These are phyloP conservation scores for Tephrocybe sp. DNA, from an alignment of 768 basidiomycete species.

Conservation along the genomic window DNA sequence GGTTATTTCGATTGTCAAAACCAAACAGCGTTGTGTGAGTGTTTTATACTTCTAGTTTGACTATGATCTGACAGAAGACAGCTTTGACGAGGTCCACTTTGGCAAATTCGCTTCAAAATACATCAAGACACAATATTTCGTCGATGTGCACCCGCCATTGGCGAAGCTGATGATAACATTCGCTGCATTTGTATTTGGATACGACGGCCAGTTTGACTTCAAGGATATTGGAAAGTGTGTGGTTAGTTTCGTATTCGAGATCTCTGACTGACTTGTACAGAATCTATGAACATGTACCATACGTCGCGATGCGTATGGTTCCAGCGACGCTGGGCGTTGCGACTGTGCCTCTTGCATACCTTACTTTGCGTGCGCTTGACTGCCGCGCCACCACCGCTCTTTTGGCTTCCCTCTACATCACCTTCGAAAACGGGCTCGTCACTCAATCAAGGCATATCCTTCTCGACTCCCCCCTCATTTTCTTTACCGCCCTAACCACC, in stretches of 20 bases:
- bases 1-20: constrained; percentile 81
- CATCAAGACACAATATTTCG: constrained; percentile 88
- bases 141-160: constrained; percentile 96
- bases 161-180: constrained; percentile 95
- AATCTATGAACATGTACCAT: constrained; percentile 84
- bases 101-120: constrained; percentile 96
- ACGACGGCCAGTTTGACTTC: constrained; percentile 93
- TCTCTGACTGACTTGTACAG: constrained; percentile 34
- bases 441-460: constrained; percentile 97
- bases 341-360: constrained; percentile 87
- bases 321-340: constrained; percentile 88
- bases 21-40: constrained; percentile 93
- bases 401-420: constrained; percentile 87
- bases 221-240: constrained; percentile 95
- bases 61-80: constrained; percentile 25
- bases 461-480: constrained; percentile 96
- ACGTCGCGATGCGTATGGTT: constrained; percentile 96
- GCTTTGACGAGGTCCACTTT: constrained; percentile 98
- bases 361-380: constrained; percentile 91
- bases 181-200: constrained; percentile 84
- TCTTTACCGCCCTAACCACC: constrained; percentile 90
- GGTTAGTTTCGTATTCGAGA: not conserved
- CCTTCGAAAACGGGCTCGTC: constrained; percentile 94
- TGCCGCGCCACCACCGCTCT: constrained; percentile 91
- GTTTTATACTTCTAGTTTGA: not conserved